phyloP scores from a whole-genome alignment of 2,329 filamentous ascomycete genomes.

The Monosporascus sp. region DNA sequence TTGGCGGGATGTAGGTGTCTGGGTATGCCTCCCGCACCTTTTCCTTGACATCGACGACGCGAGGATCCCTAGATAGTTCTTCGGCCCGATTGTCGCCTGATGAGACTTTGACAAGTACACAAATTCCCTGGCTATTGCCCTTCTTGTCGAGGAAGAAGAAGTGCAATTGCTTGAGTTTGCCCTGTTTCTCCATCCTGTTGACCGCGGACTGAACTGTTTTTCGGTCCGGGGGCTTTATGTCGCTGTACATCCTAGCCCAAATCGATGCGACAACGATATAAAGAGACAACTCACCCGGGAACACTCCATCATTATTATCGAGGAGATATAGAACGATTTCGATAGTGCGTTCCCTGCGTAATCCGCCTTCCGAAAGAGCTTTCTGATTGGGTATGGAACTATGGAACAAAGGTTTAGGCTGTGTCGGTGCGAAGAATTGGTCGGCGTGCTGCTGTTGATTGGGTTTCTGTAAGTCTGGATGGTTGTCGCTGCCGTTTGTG shows the following conservation, averaged over 20 bases:
- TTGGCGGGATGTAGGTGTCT: slow-evolving; percentile 34
- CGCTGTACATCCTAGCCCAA: slow-evolving; percentile 37
- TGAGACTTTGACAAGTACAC: slow-evolving; percentile 15
- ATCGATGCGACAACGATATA: slow-evolving; percentile 41
- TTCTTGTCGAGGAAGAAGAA: slow-evolving; percentile 22
- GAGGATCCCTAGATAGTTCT: slow-evolving; percentile 34
- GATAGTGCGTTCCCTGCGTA: slow-evolving; percentile 27
- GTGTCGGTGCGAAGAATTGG: not conserved
- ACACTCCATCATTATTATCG: slow-evolving; percentile 37
- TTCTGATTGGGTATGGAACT: slow-evolving; percentile 12
- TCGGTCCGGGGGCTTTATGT: slow-evolving; percentile 31
- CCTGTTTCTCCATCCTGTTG: slow-evolving; percentile 22
- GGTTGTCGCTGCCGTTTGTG: no score
- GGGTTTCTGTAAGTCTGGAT: no score
- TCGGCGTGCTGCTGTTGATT: no score
- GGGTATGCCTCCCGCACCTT: slow-evolving; percentile 43
- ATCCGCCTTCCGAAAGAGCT: slow-evolving; percentile 22
- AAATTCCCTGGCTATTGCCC: slow-evolving; percentile 19
- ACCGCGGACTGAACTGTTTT: slow-evolving; percentile 19
- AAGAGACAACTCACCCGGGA: slow-evolving; percentile 45
- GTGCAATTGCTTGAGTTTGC: slow-evolving; percentile 16
- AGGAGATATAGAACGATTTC: slow-evolving; percentile 38
- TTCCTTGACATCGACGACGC: slow-evolving; percentile 38
- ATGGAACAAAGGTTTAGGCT: not conserved
- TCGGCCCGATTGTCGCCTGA: slow-evolving; percentile 1